Conservation (phyloP, 1,139 yeast species). For the Geotrichum candidum region DNA sequence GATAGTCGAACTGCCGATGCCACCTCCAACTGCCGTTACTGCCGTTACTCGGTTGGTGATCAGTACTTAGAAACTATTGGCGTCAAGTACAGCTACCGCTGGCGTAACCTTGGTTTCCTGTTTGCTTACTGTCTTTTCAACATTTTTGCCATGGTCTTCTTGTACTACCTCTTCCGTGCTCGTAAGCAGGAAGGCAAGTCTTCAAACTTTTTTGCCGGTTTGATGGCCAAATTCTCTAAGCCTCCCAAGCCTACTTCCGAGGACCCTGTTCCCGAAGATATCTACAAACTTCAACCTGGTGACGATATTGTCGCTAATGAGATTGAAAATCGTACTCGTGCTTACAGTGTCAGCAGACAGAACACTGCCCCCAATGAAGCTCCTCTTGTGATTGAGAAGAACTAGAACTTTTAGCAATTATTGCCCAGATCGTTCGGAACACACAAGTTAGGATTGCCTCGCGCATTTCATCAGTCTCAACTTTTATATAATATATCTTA, state of each 20-base stretch:
- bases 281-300: slow-evolving; percentile 5
- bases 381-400: neutral
- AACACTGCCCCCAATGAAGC: neutral
- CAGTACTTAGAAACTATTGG: slow-evolving; percentile 40
- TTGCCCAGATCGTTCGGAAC: too few relatives aligned
- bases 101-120: slow-evolving; percentile 63
- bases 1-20: slow-evolving; percentile 34
- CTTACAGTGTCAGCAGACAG: neutral
- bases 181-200: neutral
- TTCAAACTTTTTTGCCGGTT: neutral
- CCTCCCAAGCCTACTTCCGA: slow-evolving; percentile 5
- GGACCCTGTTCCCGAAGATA: neutral
- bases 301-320: slow-evolving; percentile 1
- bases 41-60: slow-evolving; percentile 43
- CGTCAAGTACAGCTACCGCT: slow-evolving; percentile 34
- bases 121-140: slow-evolving; percentile 55
- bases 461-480: too few relatives aligned
- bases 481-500: too few relatives aligned
- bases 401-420: too few relatives aligned
- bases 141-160: slow-evolving; percentile 37
- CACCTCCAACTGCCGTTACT: slow-evolving; percentile 42
- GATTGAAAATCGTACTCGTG: neutral
- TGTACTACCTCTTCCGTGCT: slow-evolving; percentile 40
- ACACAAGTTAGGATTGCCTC: too few relatives aligned
- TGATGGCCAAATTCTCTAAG: neutral